Base-by-base conservation (phyloP, 768 basidiomycete species). In the Trametes cinnabarina region DNA sequence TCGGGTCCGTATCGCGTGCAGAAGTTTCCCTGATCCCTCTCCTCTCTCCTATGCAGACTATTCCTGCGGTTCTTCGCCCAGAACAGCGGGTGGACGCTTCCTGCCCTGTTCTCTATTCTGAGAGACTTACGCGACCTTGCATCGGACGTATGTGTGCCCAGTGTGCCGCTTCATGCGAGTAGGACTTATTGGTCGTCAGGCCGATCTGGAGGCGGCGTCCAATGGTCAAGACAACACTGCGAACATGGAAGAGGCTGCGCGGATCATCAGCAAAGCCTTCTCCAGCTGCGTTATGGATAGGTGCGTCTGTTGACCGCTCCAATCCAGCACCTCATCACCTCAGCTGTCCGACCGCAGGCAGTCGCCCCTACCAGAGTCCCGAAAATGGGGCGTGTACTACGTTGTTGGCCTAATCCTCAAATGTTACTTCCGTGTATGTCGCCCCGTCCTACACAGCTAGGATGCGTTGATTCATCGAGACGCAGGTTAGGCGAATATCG, bases 331-430 rank as follows among this genome's bases (percentile, higher is more conserved):
- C 30, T 32, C 53, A 5, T 6, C 19, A 32, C 7, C 12, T 44
- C 17, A 42, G 43, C 30, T 28, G 3, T 44, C 40, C 22, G 12
- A 28, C 44, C 26, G 23, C 19, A 88, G 90, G 62, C 82, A 77
- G 35, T 88, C 88, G n/a, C 82, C 86, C 17, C 73, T 84, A 47
- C 78, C 83, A 26, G 81, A 90, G 71, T 88, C 89, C 37, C 77
- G 93, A 65, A 91, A 91, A 76, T 90, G 94, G 93, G 87, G 94
- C 0, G 82, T 94, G 2, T 98, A 98, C 74, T 92, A 94, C 66
- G 84, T 97, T 14, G 94, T 95, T 0, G 90, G 88, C 15, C 77
- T 96, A 48, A 87, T 94, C 54, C 75, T 99, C 71, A 98, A 98
- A 72, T 90, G 86, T 47, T 98, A 98, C 75, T 98, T 98, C 79